Base-by-base conservation (phyloP, 2,329 filamentous ascomycete genomes). In the Proliferodiscus dingleyae region DNA sequence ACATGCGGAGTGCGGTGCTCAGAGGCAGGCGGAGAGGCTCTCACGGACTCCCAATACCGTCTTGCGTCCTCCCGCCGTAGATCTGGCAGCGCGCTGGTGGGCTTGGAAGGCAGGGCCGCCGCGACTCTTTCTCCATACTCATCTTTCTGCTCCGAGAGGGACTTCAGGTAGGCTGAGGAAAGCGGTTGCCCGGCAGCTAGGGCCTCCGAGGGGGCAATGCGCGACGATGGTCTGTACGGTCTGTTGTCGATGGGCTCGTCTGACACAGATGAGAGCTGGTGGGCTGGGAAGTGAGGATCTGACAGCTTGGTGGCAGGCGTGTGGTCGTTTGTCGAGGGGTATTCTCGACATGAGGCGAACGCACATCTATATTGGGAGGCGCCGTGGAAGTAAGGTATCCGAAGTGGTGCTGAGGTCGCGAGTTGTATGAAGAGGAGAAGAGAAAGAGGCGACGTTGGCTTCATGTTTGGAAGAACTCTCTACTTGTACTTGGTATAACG, bases 21-120 rank as follows among this genome's bases (percentile, higher is more conserved):
- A 8, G 49, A n/a, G n/a, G n/a, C n/a, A n/a, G n/a, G n/a, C n/a
- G n/a, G n/a, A n/a, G n/a, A n/a, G n/a, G n/a, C n/a, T n/a, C n/a
- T n/a, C n/a, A n/a, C n/a, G n/a, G n/a, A 48, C n/a, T 43, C 53
- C 55, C 54, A 60, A 18, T 59, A 61, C 37, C 47, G 43, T 15
- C 30, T 40, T 28, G 47, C 41, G 22, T 61, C 58, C 37, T 55
- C 54, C 24, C 50, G 46, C 16, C 59, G 46, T 10, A 60, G 36
- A 11, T 18, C n/a, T 3, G 59, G 40, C 1, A 61, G 43, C 1
- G 53, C 58, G 21, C 50, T 52, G 0, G 56, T 56, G 2, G 58
- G 59, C 43, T 54, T 58, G 6, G 58, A 45, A 4, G 55, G 47
- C 7, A 52, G 43, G 0, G 47, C 21, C 3, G 21, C 22, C 5